Conservation (phyloP, 2,329 filamentous ascomycete genomes). For the Alternaria brassicae region DNA sequence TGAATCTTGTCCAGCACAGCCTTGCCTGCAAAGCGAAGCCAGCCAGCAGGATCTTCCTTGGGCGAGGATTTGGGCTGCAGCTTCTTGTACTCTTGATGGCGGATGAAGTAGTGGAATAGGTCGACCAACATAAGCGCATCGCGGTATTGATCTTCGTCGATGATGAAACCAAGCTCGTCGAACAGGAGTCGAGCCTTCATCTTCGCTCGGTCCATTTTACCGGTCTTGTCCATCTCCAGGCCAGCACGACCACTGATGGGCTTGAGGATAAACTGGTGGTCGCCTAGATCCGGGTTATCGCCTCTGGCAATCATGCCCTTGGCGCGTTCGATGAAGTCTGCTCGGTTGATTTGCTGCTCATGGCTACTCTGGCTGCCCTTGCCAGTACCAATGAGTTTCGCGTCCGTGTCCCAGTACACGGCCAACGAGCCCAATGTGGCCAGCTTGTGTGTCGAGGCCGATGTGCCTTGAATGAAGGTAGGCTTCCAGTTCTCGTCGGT, state of each 20-base stretch:
- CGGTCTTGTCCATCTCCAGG: slow-evolving; percentile 93
- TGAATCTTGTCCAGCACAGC: slow-evolving; percentile 94
- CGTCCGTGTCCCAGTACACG: slow-evolving; percentile 98
- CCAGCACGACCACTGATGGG: slow-evolving; percentile 95
- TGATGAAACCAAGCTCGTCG: slow-evolving; percentile 95
- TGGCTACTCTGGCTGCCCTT: slow-evolving; percentile 71
- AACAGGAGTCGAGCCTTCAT: slow-evolving; percentile 92
- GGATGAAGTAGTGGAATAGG: slow-evolving; percentile 96
- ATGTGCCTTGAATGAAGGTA: slow-evolving; percentile 90
- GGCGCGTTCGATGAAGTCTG: slow-evolving; percentile 79
- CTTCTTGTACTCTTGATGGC: slow-evolving; percentile 96
- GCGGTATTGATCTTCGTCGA: slow-evolving; percentile 97
- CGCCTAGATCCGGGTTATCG: slow-evolving; percentile 62
- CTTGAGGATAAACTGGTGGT: slow-evolving; percentile 93
- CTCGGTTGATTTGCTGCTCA: slow-evolving; percentile 69
- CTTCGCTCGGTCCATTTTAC: slow-evolving; percentile 77
- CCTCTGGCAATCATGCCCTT: slow-evolving; percentile 79
- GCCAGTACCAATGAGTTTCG: slow-evolving; percentile 80
- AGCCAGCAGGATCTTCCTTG: slow-evolving; percentile 89
- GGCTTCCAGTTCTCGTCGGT: slow-evolving; percentile 95
- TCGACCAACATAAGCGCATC: slow-evolving; percentile 98
- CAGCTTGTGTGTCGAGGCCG: slow-evolving; percentile 86
- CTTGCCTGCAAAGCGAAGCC: slow-evolving; percentile 89
- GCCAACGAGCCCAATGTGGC: slow-evolving; percentile 88
- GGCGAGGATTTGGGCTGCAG: slow-evolving; percentile 84